Evolutionary conservation across 805 yeast genomes (phyloP).

Genomic region (Candida chilensis): DNA sequence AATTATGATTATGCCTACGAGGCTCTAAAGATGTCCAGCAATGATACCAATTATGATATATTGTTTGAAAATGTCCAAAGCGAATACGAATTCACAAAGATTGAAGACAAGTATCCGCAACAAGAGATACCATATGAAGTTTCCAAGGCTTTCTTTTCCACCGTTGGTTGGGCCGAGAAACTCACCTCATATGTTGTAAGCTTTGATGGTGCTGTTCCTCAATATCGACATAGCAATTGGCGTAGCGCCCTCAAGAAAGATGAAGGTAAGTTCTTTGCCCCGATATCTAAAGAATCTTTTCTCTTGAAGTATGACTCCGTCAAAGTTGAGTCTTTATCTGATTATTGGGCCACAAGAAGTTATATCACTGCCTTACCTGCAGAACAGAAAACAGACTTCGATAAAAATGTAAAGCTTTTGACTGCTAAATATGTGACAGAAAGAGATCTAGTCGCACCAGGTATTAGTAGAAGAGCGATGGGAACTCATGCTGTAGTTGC

Average conservation of each 20-base stretch:
- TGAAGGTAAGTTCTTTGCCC: constrained; percentile 20
- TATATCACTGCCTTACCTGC: constrained; percentile 38
- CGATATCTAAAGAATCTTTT: constrained; percentile 20
- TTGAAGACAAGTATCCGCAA: neutral
- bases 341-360: constrained; percentile 46
- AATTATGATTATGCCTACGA: constrained; percentile 32
- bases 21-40: constrained; percentile 1
- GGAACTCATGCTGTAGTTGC: no score
- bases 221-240: constrained; percentile 44
- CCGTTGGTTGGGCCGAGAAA: constrained; percentile 24
- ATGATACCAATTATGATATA: neutral
- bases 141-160: constrained; percentile 7
- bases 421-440: no score
- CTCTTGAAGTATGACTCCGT: constrained; percentile 17
- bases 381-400: no score
- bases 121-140: constrained; percentile 3
- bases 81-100: neutral
- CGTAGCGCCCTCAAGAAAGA: constrained; percentile 17
- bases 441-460: no score
- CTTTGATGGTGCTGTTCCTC: constrained; percentile 41
- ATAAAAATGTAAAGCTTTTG: no score
- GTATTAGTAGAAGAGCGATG: no score
- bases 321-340: constrained; percentile 26
- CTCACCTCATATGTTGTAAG: constrained; percentile 21
- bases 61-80: constrained; percentile 1